These are phyloP conservation scores for Chytridium lagenaria DNA, from an alignment of 371 early-diverging fungal species.

Conservation along the genomic window DNA sequence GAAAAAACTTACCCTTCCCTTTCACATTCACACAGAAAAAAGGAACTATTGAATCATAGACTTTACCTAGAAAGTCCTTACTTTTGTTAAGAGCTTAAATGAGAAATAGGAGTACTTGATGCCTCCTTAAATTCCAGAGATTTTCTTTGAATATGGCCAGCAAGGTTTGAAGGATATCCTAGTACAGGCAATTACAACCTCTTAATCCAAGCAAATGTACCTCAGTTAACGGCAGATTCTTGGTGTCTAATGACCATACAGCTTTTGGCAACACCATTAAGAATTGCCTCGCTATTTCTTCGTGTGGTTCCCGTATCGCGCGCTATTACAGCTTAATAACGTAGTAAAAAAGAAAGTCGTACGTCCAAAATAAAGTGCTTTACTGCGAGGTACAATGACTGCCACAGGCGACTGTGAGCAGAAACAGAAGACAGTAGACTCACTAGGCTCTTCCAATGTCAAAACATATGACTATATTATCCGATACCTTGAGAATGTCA, in stretches of 20 bases:
- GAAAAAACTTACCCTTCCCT: conserved; percentile 11
- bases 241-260: conserved; percentile 15
- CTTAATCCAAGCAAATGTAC: conserved; percentile 6
- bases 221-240: conserved; percentile 10
- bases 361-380: too few species aligned
- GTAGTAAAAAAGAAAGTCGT: too few species aligned
- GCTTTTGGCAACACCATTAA: conserved; percentile 22
- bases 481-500: neutral
- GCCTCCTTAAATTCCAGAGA: neutral
- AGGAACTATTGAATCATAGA: conserved; percentile 20
- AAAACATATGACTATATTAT: neutral
- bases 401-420: neutral
- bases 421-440: neutral
- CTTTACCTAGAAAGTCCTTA: conserved; percentile 1
- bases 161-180: conserved; percentile 4
- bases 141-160: neutral
- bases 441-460: neutral
- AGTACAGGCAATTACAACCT: neutral
- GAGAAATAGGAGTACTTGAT: neutral
- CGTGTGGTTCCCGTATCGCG: too few species aligned
- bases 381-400: conserved; percentile 8
- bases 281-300: too few species aligned
- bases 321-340: too few species aligned
- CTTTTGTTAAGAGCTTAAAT: neutral
- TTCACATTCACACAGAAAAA: conserved; percentile 26